Evolutionary conservation across 1,284 basidiomycete species (phyloP).

Genomic region (Megacollybia platyphylla): DNA sequence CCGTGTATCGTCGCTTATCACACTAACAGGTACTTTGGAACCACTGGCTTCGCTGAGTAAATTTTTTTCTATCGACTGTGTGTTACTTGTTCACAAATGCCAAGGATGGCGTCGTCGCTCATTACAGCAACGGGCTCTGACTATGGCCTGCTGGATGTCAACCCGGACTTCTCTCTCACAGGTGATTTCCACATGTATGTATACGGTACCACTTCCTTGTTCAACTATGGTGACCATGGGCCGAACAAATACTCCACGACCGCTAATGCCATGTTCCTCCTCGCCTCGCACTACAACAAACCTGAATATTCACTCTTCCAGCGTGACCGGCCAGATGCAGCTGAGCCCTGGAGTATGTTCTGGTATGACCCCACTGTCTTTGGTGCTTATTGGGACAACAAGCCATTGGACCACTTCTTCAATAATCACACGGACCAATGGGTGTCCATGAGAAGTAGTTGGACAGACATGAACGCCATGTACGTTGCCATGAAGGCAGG

Average conservation of each 20-base stretch:
- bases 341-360: slow-evolving; percentile 95
- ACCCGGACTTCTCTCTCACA: slow-evolving; percentile 65
- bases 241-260: slow-evolving; percentile 90
- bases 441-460: slow-evolving; percentile 85
- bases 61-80: too few relatives aligned
- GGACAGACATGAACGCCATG: slow-evolving; percentile 79
- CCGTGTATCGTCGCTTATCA: slow-evolving; percentile 53
- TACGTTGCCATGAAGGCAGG: slow-evolving; percentile 89
- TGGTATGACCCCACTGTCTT: slow-evolving; percentile 83
- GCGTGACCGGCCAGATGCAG: slow-evolving; percentile 81
- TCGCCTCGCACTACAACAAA: slow-evolving; percentile 51
- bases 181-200: slow-evolving; percentile 89
- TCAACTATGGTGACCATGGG: slow-evolving; percentile 89
- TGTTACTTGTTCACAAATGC: too few relatives aligned
- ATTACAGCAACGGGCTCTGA: slow-evolving; percentile 78
- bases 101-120: slow-evolving; percentile 63
- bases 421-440: slow-evolving; percentile 62
- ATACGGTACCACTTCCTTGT: slow-evolving; percentile 75
- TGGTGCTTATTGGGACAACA: slow-evolving; percentile 88
- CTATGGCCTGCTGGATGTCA: slow-evolving; percentile 60
- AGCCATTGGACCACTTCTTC: slow-evolving; percentile 78
- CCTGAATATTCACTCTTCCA: slow-evolving; percentile 83
- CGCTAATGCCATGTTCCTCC: slow-evolving; percentile 67
- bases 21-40: slow-evolving; percentile 35
- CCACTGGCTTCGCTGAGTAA: slow-evolving; percentile 74